Percentiles rank a stretch among this genome's conserved stretches.
Conservation (phyloP, 805 yeast species). For the Yamadazyma paraphyllophila region DNA sequence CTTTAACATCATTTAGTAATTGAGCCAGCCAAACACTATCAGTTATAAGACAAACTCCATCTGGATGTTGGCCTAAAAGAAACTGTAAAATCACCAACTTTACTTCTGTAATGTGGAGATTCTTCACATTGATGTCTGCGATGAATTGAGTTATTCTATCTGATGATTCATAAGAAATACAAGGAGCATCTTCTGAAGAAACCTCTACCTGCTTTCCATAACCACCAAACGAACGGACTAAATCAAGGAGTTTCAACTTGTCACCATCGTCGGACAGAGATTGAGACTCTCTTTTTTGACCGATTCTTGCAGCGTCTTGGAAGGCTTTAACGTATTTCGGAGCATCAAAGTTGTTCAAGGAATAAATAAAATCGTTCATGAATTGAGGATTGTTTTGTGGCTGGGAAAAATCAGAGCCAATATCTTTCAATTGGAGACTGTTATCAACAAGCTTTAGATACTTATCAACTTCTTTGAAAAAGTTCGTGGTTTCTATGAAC, state of each 20-base stretch:
- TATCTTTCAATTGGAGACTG: not conserved
- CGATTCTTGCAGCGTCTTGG: slow-evolving; percentile 1
- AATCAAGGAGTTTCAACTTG: slow-evolving; percentile 32
- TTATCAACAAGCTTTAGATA: not conserved
- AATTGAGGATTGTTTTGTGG: not conserved
- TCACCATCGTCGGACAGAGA: slow-evolving; percentile 12
- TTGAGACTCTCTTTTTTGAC: not conserved
- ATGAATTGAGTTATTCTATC: slow-evolving; percentile 1
- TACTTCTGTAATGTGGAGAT: slow-evolving; percentile 15
- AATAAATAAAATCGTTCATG: slow-evolving; percentile 7
- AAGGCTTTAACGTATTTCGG: not conserved
- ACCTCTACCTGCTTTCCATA: not conserved
- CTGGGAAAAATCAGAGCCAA: slow-evolving; percentile 4
- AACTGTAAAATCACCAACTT: slow-evolving; percentile 25
- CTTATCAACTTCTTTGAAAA: slow-evolving; percentile 7
- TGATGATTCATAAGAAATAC: not conserved
- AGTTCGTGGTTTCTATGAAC: slow-evolving; percentile 12
- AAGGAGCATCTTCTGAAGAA: not conserved
- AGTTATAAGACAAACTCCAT: slow-evolving; percentile 28
- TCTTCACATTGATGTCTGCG: not conserved
- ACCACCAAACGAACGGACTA: slow-evolving; percentile 20
- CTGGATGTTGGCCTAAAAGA: slow-evolving; percentile 19
- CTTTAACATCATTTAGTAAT: slow-evolving; percentile 31
- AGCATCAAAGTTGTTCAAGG: slow-evolving; percentile 5
- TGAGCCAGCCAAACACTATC: slow-evolving; percentile 39